phyloP scores from a whole-genome alignment of 2,329 filamentous ascomycete species.

The Cladobotryum mycophilum region DNA sequence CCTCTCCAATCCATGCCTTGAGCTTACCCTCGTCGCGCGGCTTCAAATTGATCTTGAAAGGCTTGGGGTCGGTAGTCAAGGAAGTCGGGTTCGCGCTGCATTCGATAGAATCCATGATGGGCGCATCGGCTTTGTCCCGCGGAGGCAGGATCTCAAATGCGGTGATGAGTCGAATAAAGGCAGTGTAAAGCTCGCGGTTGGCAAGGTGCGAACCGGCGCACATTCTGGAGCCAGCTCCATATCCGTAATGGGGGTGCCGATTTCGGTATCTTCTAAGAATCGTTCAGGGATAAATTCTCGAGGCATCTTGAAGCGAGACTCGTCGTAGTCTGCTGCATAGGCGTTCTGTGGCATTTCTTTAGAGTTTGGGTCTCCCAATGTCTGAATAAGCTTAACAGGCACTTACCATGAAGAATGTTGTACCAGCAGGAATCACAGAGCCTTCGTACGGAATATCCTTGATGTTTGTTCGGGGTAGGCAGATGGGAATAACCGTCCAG shows the following conservation, averaged over 20 bases:
- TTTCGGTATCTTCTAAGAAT: constrained; percentile 52
- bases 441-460: constrained; percentile 66
- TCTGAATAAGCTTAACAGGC: neutral
- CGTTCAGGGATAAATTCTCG: constrained; percentile 62
- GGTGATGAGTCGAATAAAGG: constrained; percentile 51
- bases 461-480: constrained; percentile 64
- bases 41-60: constrained; percentile 53
- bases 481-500: constrained; percentile 76
- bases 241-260: constrained; percentile 57
- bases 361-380: neutral
- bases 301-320: constrained; percentile 58
- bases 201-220: constrained; percentile 58
- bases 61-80: constrained; percentile 55
- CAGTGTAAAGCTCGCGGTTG: constrained; percentile 57
- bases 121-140: constrained; percentile 38
- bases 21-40: constrained; percentile 40
- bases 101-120: constrained; percentile 50
- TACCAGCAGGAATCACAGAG: constrained; percentile 63
- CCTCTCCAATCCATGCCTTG: constrained; percentile 46
- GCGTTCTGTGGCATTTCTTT: constrained; percentile 48
- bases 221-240: constrained; percentile 58
- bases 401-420: constrained; percentile 69
- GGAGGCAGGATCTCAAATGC: constrained; percentile 50
- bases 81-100: constrained; percentile 52
- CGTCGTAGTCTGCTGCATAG: constrained; percentile 69